These are phyloP conservation scores for Tylopilus cervinicoccineus DNA, from an alignment of 768 basidiomycete genomes.

Conservation along the genomic window DNA sequence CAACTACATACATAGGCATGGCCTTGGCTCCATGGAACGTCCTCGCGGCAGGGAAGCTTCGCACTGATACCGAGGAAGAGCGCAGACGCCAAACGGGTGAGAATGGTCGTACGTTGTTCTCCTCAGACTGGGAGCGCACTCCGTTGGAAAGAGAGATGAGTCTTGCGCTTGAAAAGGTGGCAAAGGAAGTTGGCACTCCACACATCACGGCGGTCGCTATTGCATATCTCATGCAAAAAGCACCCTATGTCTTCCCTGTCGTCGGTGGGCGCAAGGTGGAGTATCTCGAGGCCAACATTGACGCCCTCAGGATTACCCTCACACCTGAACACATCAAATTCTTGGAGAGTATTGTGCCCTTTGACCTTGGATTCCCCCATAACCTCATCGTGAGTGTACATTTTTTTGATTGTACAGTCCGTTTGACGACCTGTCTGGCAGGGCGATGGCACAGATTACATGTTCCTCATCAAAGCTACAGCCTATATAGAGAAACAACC, in stretches of 20 bases:
- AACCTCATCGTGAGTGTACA: conserved; percentile 25
- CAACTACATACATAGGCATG: neutral
- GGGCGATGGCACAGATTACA: conserved; percentile 26
- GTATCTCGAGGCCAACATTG: conserved; percentile 38
- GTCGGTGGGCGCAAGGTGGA: conserved; percentile 40
- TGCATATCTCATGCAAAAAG: conserved; percentile 41
- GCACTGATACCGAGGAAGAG: conserved; percentile 27
- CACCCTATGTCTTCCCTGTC: conserved; percentile 40
- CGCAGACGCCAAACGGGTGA: conserved; percentile 29
- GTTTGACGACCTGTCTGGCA: neutral
- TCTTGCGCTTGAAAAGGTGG: conserved; percentile 36
- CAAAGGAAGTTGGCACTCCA: conserved; percentile 34
- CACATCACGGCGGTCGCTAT: conserved; percentile 36
- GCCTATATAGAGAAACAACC: conserved; percentile 20
- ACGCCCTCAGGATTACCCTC: conserved; percentile 35
- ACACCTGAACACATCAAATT: conserved; percentile 33
- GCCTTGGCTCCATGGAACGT: conserved; percentile 36
- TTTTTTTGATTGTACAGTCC: neutral
- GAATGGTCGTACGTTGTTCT: conserved; percentile 32
- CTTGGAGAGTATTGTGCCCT: conserved; percentile 19
- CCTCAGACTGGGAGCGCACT: conserved; percentile 30
- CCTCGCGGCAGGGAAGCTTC: conserved; percentile 24
- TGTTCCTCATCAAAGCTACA: conserved; percentile 9
- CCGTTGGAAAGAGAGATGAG: conserved; percentile 32
- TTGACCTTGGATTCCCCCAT: conserved; percentile 38